phyloP scores from a whole-genome alignment of 352 stramenopile genomes.

The Paralagenidium karlingii region DNA sequence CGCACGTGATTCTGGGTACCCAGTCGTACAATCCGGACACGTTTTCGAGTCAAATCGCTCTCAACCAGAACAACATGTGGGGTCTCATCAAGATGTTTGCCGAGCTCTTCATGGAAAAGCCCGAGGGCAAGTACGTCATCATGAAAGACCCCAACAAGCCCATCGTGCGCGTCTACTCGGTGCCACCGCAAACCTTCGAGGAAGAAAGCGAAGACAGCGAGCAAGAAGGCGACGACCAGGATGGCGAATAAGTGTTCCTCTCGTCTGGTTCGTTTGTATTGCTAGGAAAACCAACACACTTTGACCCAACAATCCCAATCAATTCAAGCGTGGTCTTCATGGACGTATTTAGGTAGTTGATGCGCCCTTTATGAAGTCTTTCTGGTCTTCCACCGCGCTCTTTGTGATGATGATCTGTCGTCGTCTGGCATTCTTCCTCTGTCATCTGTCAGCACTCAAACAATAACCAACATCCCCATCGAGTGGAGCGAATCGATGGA shows the following conservation, averaged over 20 bases:
- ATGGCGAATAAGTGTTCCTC: constrained; percentile 17
- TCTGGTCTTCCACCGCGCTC: too few species aligned
- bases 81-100: constrained; percentile 91
- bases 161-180: constrained; percentile 93
- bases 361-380: too few species aligned
- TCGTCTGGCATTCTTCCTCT: too few species aligned
- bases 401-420: too few species aligned
- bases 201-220: constrained; percentile 67
- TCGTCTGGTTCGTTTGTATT: too few species aligned
- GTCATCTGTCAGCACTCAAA: too few species aligned
- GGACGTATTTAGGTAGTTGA: too few species aligned
- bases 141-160: constrained; percentile 98
- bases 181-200: constrained; percentile 93
- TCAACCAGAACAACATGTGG: constrained; percentile 98
- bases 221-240: constrained; percentile 36
- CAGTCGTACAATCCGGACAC: constrained; percentile 95
- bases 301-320: too few species aligned
- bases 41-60: constrained; percentile 95
- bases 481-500: too few species aligned
- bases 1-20: constrained; percentile 92
- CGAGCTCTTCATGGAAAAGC: constrained; percentile 88
- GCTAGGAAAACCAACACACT: too few species aligned
- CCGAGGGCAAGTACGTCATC: constrained; percentile 97
- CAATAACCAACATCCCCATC: too few species aligned
- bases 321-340: too few species aligned